Conservation (phyloP, 495 filamentous ascomycete genomes). For the Penicillium lagena region DNA sequence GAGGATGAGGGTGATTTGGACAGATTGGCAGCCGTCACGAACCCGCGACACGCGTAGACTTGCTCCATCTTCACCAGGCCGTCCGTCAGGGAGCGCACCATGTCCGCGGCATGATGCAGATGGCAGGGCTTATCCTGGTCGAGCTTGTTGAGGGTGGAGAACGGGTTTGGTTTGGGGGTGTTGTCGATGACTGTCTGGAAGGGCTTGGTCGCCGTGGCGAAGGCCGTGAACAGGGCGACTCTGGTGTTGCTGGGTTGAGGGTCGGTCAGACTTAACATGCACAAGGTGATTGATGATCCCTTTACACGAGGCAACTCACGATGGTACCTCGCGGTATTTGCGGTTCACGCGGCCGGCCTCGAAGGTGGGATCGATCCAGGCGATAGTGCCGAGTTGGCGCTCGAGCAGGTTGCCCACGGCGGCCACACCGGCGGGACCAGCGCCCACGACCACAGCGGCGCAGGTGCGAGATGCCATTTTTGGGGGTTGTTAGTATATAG, state of each 20-base stretch:
- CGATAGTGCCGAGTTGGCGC: constrained; percentile 39
- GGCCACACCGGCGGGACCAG: constrained; percentile 51
- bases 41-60: constrained; percentile 32
- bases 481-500: not conserved
- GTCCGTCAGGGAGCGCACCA: constrained; percentile 43
- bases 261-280: constrained; percentile 9
- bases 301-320: constrained; percentile 23
- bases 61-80: constrained; percentile 41
- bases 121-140: constrained; percentile 49
- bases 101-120: constrained; percentile 47
- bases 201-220: constrained; percentile 39
- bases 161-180: constrained; percentile 42
- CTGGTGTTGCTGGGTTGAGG: constrained; percentile 35
- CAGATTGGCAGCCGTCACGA: constrained; percentile 35
- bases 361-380: constrained; percentile 50
- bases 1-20: constrained; percentile 9
- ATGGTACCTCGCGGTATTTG: constrained; percentile 52
- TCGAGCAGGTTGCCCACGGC: constrained; percentile 51
- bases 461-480: constrained; percentile 33
- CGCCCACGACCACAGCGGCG: constrained; percentile 50
- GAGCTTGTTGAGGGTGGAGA: constrained; percentile 43
- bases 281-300: not conserved
- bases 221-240: constrained; percentile 46
- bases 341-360: constrained; percentile 44
- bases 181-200: constrained; percentile 42